phyloP scores from a whole-genome alignment of 768 basidiomycete species.

The Lentinula sp. region DNA sequence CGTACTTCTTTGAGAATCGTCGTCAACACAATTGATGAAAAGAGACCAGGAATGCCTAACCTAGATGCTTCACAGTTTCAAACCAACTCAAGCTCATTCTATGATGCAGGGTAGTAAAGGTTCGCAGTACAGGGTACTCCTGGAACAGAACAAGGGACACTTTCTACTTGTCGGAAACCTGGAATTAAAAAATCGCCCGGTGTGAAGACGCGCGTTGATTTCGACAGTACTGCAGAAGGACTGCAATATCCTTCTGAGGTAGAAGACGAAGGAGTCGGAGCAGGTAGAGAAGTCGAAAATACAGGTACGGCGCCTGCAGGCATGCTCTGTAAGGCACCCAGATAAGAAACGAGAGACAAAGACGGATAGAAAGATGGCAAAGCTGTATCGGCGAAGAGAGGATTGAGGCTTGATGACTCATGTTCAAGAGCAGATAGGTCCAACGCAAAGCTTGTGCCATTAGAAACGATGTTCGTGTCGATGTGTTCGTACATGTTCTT shows the following conservation, averaged over 20 bases:
- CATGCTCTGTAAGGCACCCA: neutral
- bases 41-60: neutral
- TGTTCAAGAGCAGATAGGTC: neutral
- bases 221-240: neutral
- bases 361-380: neutral
- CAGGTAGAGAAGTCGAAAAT: neutral
- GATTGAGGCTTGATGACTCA: neutral
- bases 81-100: neutral
- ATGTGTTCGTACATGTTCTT: conserved; percentile 1
- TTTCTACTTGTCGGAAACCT: neutral
- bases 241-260: neutral
- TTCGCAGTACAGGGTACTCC: neutral
- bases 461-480: neutral
- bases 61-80: neutral
- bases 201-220: neutral
- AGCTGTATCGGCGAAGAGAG: neutral
- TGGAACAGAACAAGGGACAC: neutral
- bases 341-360: neutral
- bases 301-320: neutral
- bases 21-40: neutral
- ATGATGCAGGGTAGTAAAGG: neutral
- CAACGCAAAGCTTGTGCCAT: neutral
- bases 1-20: neutral
- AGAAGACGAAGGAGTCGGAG: neutral
- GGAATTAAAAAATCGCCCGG: neutral